These are phyloP conservation scores for Mallotus japonicus DNA, from an alignment of 441 rosid species.

Conservation along the genomic window DNA sequence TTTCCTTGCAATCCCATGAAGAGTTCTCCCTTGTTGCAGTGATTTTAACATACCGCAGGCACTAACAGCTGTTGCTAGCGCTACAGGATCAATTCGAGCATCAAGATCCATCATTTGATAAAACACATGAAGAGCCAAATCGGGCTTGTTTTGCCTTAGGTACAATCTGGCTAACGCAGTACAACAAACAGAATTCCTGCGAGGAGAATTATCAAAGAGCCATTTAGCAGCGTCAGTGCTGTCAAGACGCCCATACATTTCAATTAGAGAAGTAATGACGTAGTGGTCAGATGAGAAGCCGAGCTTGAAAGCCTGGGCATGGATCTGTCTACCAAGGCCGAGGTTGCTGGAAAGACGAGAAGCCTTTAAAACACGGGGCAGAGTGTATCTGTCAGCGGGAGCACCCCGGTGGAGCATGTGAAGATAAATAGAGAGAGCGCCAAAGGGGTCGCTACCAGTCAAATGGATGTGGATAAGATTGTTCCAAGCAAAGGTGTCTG, in stretches of 20 bases:
- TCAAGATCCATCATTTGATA: slow-evolving; percentile 33
- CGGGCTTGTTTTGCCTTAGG: slow-evolving; percentile 34
- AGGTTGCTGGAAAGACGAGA: slow-evolving; percentile 35
- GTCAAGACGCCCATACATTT: slow-evolving; percentile 47
- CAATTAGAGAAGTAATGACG: slow-evolving; percentile 39
- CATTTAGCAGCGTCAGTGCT: slow-evolving; percentile 35
- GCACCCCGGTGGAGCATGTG: slow-evolving; percentile 48
- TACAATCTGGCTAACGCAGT: slow-evolving; percentile 42
- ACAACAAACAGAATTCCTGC: slow-evolving; percentile 42
- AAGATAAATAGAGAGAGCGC: slow-evolving; percentile 37
- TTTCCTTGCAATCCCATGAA: slow-evolving; percentile 39
- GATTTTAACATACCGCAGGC: slow-evolving; percentile 43
- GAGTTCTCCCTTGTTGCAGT: slow-evolving; percentile 36
- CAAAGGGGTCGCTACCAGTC: slow-evolving; percentile 22
- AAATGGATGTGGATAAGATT: slow-evolving; percentile 39
- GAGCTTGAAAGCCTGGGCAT: slow-evolving; percentile 44
- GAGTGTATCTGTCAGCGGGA: slow-evolving; percentile 39
- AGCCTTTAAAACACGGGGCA: slow-evolving; percentile 45
- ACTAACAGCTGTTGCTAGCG: slow-evolving; percentile 38
- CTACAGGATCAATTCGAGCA: slow-evolving; percentile 36
- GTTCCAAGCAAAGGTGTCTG: slow-evolving; percentile 46
- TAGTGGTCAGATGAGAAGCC: slow-evolving; percentile 39
- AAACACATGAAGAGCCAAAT: slow-evolving; percentile 37
- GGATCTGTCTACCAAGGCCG: slow-evolving; percentile 39
- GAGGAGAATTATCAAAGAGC: slow-evolving; percentile 36